A percentile compares a stretch with the other conserved stretches of the same genome.
These are phyloP conservation scores for Helichrysum umbraculigerum DNA, from an alignment of 129 eudicot species.

Conservation along the genomic window DNA sequence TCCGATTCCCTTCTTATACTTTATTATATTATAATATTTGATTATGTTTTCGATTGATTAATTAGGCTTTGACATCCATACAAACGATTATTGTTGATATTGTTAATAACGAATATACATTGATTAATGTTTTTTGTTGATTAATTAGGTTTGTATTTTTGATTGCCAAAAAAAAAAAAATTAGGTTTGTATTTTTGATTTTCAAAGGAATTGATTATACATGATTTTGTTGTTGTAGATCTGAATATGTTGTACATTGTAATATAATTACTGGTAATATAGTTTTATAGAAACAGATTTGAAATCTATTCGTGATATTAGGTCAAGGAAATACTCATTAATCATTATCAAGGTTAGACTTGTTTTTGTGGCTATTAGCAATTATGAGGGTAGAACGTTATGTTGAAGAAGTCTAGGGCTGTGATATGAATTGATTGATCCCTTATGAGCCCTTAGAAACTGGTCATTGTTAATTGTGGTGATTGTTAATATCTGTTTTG, in stretches of 20 bases:
- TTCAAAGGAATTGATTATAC: not conserved
- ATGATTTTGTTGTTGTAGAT: not conserved
- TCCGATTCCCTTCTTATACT: not conserved
- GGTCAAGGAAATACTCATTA: not conserved
- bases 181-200: not conserved
- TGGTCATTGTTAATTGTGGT: not conserved
- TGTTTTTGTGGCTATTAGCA: not conserved
- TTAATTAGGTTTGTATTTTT: conserved; percentile 1
- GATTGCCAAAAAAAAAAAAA: too few relatives aligned
- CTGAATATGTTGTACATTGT: conserved; percentile 2
- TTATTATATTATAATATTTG: not conserved
- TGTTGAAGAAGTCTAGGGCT: not conserved
- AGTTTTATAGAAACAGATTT: too few relatives aligned
- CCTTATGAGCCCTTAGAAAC: not conserved
- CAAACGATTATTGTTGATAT: conserved; percentile 13
- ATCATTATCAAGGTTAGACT: not conserved
- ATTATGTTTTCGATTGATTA: not conserved
- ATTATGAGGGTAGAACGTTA: not conserved
- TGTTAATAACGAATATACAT: not conserved
- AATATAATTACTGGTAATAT: not conserved
- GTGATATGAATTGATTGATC: not conserved
- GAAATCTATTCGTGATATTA: not conserved
- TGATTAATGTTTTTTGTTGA: conserved; percentile 1
- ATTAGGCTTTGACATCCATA: conserved; percentile 15
- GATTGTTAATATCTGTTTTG: not conserved